Evolutionary conservation across 371 early-diverging fungal genomes (phyloP).

Genomic region (Mortierella sp.): DNA sequence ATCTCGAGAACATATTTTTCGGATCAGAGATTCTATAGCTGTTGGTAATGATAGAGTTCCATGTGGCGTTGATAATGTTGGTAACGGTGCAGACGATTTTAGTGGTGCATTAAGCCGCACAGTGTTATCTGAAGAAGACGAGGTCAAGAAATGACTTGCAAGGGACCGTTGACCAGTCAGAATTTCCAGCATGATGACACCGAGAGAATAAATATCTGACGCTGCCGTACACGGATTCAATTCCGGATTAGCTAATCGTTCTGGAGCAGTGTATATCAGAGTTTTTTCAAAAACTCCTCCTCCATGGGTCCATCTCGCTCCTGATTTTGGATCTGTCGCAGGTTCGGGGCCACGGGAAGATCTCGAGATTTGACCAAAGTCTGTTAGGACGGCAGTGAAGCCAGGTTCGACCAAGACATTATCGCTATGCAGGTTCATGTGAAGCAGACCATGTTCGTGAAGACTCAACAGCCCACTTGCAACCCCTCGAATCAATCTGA

Average conservation of each 20-base stretch:
- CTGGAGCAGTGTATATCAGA: constrained; percentile 48
- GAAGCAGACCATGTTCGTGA: constrained; percentile 47
- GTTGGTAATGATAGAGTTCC: constrained; percentile 38
- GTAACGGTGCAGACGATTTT: constrained; percentile 12
- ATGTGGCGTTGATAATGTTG: constrained; percentile 40
- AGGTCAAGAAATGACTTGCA: constrained; percentile 41
- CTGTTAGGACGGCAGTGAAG: constrained; percentile 41
- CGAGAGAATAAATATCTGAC: constrained; percentile 46
- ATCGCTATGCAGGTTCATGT: constrained; percentile 55
- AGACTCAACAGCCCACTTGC: constrained; percentile 38
- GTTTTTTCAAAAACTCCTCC: constrained; percentile 46
- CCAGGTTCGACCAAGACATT: constrained; percentile 49
- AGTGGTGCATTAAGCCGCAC: constrained; percentile 12
- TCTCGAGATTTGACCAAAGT: constrained; percentile 46
- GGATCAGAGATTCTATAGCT: constrained; percentile 46
- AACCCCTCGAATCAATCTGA: constrained; percentile 51
- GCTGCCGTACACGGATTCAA: constrained; percentile 46
- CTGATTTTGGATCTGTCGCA: constrained; percentile 15
- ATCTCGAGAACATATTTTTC: constrained; percentile 43
- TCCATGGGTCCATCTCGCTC: constrained; percentile 37
- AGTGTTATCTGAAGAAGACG: constrained; percentile 18
- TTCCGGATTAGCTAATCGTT: constrained; percentile 48
- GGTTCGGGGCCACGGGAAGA: constrained; percentile 32
- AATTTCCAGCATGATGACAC: constrained; percentile 53
- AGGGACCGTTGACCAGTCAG: constrained; percentile 46